phyloP scores from a whole-genome alignment of 2,329 filamentous ascomycete genomes.

The Metarhizium robertsii region DNA sequence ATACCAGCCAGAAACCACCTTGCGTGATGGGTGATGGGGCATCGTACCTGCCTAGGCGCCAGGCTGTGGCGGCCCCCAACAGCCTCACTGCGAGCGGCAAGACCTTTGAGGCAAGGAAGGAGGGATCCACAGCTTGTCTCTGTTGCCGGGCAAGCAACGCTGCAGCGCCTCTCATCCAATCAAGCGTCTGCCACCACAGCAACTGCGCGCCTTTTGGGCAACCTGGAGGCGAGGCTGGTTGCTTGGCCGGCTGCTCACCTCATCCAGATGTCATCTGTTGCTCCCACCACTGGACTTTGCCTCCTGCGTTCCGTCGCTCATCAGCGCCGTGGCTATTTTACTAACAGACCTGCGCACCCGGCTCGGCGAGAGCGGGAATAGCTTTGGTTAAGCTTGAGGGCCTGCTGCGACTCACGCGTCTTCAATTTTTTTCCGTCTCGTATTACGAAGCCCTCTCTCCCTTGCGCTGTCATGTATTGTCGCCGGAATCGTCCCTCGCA shows the following conservation, averaged over 20 bases:
- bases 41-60: neutral
- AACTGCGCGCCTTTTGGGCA: constrained; percentile 3
- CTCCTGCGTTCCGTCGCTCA: neutral
- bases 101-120: neutral
- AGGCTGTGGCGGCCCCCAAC: neutral
- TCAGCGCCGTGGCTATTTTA: neutral
- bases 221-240: neutral
- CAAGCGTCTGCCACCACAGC: constrained; percentile 9
- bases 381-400: neutral
- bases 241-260: constrained; percentile 1
- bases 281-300: neutral
- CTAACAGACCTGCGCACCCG: neutral
- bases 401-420: neutral
- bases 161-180: constrained; percentile 9
- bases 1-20: neutral
- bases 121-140: constrained; percentile 3
- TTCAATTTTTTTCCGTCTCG: neutral
- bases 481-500: neutral
- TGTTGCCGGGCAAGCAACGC: constrained; percentile 11
- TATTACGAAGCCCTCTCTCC: neutral
- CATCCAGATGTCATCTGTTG: neutral
- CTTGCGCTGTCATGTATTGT: neutral
- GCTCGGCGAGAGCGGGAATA: neutral
- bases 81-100: neutral
- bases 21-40: neutral